Percentiles rank a stretch among this genome's conserved stretches.
Conservation (phyloP, 2,329 filamentous ascomycete genomes). For the Colletotrichum aenigma region DNA sequence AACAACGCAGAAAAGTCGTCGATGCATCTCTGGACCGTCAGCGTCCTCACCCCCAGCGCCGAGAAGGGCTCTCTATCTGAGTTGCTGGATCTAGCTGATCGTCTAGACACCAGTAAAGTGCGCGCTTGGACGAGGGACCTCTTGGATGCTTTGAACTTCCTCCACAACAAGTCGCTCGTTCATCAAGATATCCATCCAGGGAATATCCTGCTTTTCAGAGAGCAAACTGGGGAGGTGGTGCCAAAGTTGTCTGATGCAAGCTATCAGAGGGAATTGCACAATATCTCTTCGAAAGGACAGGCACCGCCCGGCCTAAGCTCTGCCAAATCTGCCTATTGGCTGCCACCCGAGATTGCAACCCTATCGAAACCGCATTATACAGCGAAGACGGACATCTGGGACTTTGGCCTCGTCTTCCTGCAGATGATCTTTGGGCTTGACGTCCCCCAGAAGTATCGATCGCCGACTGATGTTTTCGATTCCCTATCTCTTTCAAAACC, state of each 20-base stretch:
- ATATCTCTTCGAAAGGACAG: conserved; percentile 58
- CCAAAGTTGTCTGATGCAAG: conserved; percentile 78
- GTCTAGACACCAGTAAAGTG: conserved; percentile 74
- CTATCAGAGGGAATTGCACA: conserved; percentile 72
- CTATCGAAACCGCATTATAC: conserved; percentile 67
- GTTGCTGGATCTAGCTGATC: conserved; percentile 78
- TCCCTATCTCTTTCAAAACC: conserved; percentile 74
- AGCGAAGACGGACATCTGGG: conserved; percentile 91
- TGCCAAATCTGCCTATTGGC: conserved; percentile 81
- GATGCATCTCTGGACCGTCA: conserved; percentile 69
- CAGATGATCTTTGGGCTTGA: conserved; percentile 94
- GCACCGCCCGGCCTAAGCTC: conserved; percentile 58
- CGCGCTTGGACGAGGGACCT: conserved; percentile 92
- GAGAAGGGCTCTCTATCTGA: conserved; percentile 85
- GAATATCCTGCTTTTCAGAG: conserved; percentile 80
- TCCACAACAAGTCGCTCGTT: conserved; percentile 82
- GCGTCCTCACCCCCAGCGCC: conserved; percentile 76
- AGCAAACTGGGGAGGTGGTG: conserved; percentile 69
- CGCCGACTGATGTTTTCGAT: conserved; percentile 75
- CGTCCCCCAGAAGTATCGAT: conserved; percentile 76
- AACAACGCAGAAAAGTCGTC: conserved; percentile 38
- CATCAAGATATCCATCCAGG: conserved; percentile 83
- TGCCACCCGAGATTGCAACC: conserved; percentile 75
- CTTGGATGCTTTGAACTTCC: conserved; percentile 84
- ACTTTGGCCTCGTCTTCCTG: conserved; percentile 87